These are phyloP conservation scores for Penicillium sp. DNA, from an alignment of 2,329 filamentous ascomycete species.

Conservation along the genomic window DNA sequence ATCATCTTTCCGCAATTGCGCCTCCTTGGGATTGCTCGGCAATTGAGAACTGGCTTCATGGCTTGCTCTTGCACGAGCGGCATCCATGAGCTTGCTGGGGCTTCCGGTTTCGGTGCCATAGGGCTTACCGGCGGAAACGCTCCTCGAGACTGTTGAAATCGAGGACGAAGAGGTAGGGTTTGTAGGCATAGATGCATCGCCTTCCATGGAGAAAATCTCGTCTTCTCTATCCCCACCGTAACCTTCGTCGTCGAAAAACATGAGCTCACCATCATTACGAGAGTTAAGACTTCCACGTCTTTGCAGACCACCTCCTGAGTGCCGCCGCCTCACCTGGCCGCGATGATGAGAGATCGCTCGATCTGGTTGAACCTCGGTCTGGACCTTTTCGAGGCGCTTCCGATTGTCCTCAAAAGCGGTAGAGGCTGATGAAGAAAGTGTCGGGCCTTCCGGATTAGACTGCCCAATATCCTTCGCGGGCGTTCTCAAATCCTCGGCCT, in stretches of 20 bases:
- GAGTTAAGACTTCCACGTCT: conserved; percentile 67
- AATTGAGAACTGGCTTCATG: conserved; percentile 29
- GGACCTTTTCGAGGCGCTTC: conserved; percentile 32
- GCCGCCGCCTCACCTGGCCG: conserved; percentile 56
- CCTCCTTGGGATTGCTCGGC: conserved; percentile 72
- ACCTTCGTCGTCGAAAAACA: conserved; percentile 86
- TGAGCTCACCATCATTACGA: conserved; percentile 68
- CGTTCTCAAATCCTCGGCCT: conserved; percentile 20
- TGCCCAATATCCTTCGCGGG: conserved; percentile 29
- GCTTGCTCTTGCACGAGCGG: conserved; percentile 7
- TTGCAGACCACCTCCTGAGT: conserved; percentile 80
- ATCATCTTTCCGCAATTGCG: conserved; percentile 50
- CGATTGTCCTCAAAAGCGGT: conserved; percentile 35
- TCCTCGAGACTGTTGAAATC: conserved; percentile 12
- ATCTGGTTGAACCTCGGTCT: conserved; percentile 46
- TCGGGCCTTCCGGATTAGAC: conserved; percentile 24
- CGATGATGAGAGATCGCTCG: conserved; percentile 29
- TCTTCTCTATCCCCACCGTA: conserved; percentile 75
- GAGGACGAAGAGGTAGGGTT: conserved; percentile 11
- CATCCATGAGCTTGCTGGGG: conserved; percentile 3
- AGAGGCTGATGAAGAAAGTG: conserved; percentile 38
- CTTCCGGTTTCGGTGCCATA: background rate
- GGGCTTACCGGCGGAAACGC: background rate
- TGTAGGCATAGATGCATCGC: conserved; percentile 33
- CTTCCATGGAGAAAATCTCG: conserved; percentile 65